A percentile compares a stretch with the other conserved stretches of the same genome.
These are phyloP conservation scores for Saposhnikovia divaricata DNA, from an alignment of 129 eudicot genomes.

Conservation along the genomic window DNA sequence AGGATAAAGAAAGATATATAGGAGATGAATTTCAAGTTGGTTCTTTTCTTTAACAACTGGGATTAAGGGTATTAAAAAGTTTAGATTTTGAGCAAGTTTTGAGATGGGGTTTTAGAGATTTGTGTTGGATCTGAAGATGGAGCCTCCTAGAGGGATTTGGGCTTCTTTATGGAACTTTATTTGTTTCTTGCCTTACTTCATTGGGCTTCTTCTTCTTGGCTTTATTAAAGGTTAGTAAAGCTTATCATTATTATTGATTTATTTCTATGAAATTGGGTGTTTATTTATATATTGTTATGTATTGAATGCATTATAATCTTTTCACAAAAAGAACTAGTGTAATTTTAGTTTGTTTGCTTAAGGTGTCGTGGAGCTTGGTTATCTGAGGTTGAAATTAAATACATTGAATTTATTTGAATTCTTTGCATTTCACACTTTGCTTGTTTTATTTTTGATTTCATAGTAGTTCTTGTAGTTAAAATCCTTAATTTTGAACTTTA, in stretches of 20 bases:
- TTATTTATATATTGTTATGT: not conserved
- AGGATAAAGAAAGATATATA: not conserved
- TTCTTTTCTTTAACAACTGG: not conserved
- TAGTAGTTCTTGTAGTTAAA: not conserved
- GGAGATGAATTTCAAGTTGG: not conserved
- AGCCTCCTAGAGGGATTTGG: slow-evolving; percentile 54
- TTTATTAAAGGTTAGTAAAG: slow-evolving; percentile 59
- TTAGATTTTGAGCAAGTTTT: not conserved
- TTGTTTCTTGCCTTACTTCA: slow-evolving; percentile 72
- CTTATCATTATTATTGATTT: not conserved
- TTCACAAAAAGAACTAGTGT: not conserved
- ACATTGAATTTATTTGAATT: not conserved
- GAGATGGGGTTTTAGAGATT: slow-evolving; percentile 1
- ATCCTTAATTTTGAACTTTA: not conserved
- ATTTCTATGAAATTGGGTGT: not conserved
- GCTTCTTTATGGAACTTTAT: slow-evolving; percentile 61
- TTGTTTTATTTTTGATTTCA: no score
- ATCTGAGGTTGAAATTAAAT: not conserved
- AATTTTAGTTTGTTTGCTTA: not conserved
- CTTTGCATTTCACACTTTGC: not conserved
- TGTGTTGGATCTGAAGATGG: slow-evolving; percentile 31
- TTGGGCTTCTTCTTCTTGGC: slow-evolving; percentile 80
- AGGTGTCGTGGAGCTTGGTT: not conserved
- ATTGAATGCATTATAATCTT: not conserved
- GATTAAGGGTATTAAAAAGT: not conserved